These are phyloP conservation scores for Fraxinus floribunda DNA, from an alignment of 305 asterid species.

Conservation along the genomic window DNA sequence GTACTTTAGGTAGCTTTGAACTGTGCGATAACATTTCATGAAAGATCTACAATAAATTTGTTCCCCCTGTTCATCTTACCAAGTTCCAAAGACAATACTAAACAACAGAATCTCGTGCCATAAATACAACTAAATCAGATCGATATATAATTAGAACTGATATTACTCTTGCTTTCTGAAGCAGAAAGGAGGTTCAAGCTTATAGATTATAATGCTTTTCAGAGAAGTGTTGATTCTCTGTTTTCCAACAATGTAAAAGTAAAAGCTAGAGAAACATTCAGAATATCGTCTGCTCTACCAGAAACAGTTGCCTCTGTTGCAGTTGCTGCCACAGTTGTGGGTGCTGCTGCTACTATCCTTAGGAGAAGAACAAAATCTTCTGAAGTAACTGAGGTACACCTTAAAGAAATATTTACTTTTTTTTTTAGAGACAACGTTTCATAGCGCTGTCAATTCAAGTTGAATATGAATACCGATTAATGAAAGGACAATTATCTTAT, in stretches of 20 bases:
- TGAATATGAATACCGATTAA: neutral
- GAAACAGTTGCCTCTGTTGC: conserved; percentile 71
- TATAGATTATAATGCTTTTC: conserved; percentile 16
- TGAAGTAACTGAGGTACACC: conserved; percentile 43
- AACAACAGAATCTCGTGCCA: neutral
- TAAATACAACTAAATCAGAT: neutral
- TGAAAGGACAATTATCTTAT: neutral
- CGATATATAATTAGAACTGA: neutral
- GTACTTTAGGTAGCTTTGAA: neutral
- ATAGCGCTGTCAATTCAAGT: neutral
- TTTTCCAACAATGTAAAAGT: conserved; percentile 22
- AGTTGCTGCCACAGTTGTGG: conserved; percentile 66
- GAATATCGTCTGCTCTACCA: conserved; percentile 41
- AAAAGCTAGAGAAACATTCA: conserved; percentile 26
- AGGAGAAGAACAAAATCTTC: conserved; percentile 46
- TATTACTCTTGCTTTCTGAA: conserved; percentile 20
- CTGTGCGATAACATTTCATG: neutral
- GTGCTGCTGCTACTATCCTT: conserved; percentile 69
- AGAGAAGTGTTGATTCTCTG: conserved; percentile 18
- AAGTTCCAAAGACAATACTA: neutral
- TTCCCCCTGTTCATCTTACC: neutral
- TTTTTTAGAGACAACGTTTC: neutral
- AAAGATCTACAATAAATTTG: neutral
- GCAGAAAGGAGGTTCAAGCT: conserved; percentile 30
- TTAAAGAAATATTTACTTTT: neutral